Conservation (phyloP, 1,139 yeast species). For the Geotrichum europaeum region DNA sequence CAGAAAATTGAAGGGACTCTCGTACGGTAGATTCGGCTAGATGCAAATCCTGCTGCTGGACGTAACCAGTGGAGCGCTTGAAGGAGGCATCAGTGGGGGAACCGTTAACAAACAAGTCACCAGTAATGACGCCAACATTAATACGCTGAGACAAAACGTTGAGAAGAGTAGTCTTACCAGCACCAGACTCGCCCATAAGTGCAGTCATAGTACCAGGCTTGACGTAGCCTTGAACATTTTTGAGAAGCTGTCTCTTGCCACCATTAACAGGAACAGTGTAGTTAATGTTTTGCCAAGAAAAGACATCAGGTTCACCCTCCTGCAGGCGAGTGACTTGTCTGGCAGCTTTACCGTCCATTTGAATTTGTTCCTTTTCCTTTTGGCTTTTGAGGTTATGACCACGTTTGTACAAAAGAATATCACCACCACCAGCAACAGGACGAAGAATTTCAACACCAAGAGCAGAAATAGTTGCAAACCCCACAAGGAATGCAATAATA, state of each 20-base stretch:
- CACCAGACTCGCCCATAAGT: conserved; percentile 66
- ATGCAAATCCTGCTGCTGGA: conserved; percentile 61
- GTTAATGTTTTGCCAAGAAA: conserved; percentile 50
- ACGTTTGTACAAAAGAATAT: conserved; percentile 49
- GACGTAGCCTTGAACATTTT: conserved; percentile 58
- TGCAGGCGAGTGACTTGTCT: conserved; percentile 40
- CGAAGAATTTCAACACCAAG: conserved; percentile 47
- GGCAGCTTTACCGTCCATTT: conserved; percentile 41
- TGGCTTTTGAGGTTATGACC: conserved; percentile 44
- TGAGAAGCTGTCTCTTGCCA: conserved; percentile 42
- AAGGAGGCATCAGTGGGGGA: conserved; percentile 47
- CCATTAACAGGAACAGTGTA: conserved; percentile 49
- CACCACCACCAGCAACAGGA: conserved; percentile 53
- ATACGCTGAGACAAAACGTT: conserved; percentile 56
- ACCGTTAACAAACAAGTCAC: conserved; percentile 60
- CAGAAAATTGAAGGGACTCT: conserved; percentile 56
- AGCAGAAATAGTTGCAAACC: conserved; percentile 44
- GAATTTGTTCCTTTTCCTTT: conserved; percentile 30
- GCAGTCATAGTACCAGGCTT: conserved; percentile 62
- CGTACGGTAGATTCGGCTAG: conserved; percentile 53
- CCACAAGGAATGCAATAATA: conserved; percentile 48
- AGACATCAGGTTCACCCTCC: conserved; percentile 39
- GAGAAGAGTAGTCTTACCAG: conserved; percentile 61
- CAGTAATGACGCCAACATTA: conserved; percentile 54
- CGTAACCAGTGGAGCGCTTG: conserved; percentile 59